Evolutionary conservation across 2,329 filamentous ascomycete species (phyloP).

Genomic region (Scopulariopsis brevicaulis): DNA sequence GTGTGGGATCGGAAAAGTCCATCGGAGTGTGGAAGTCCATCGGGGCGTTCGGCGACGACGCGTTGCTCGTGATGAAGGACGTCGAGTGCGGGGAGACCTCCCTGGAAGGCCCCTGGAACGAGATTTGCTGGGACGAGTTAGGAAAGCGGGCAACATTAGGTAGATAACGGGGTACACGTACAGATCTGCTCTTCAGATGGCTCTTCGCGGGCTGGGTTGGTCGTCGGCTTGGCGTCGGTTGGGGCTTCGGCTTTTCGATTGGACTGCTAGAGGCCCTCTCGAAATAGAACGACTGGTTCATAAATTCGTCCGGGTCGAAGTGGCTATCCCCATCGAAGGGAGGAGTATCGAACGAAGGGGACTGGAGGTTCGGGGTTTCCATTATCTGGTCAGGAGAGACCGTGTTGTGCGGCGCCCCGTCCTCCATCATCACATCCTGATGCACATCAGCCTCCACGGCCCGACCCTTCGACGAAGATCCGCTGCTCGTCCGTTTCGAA

Average conservation of each 20-base stretch:
- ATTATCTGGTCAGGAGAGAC: background rate
- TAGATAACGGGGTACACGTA: slow-evolving; percentile 14
- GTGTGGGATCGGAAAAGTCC: background rate
- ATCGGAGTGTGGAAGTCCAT: background rate
- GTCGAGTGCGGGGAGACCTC: slow-evolving; percentile 44
- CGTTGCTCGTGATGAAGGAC: slow-evolving; percentile 34
- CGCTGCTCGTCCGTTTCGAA: slow-evolving; percentile 34
- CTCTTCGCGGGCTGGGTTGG: slow-evolving; percentile 13
- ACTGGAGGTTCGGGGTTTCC: background rate
- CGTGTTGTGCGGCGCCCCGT: slow-evolving; percentile 16
- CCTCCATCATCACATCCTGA: slow-evolving; percentile 29
- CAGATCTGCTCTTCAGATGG: slow-evolving; percentile 29
- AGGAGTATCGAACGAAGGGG: background rate
- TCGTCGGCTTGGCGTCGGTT: slow-evolving; percentile 11
- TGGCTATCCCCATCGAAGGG: background rate
- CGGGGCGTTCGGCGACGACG: slow-evolving; percentile 31
- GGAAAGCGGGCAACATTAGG: background rate
- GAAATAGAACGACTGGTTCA: slow-evolving; percentile 44
- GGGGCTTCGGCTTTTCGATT: slow-evolving; percentile 26
- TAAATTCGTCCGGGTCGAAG: slow-evolving; percentile 25
- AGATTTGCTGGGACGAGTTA: slow-evolving; percentile 14
- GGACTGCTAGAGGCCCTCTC: slow-evolving; percentile 48
- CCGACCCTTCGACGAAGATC: slow-evolving; percentile 30
- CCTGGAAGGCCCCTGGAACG: slow-evolving; percentile 41
- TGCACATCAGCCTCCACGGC: slow-evolving; percentile 25